Evolutionary conservation across 2,329 filamentous ascomycete species (phyloP).

Genomic region (Cladophialophora psammophila): DNA sequence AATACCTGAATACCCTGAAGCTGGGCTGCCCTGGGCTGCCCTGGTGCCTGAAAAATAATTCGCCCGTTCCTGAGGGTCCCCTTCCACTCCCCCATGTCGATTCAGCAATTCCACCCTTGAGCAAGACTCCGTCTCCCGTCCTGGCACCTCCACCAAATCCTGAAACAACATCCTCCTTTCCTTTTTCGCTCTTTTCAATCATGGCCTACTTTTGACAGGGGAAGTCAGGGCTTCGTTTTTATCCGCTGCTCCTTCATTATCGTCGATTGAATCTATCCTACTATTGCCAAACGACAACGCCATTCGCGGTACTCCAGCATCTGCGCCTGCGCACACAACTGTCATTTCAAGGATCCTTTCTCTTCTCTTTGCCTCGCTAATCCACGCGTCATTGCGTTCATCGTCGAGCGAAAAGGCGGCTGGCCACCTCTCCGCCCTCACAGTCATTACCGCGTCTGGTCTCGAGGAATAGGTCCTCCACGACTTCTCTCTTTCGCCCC

Average conservation of each 20-base stretch:
- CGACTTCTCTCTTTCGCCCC: not conserved
- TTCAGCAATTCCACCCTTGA: conserved; percentile 3
- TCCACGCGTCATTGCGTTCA: conserved; percentile 12
- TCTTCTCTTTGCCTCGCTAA: not conserved
- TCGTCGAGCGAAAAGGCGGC: not conserved
- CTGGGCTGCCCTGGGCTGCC: not conserved
- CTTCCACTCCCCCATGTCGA: conserved; percentile 1
- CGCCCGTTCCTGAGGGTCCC: conserved; percentile 14
- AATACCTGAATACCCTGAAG: not conserved
- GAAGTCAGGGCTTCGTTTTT: conserved; percentile 22
- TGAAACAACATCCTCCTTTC: conserved; percentile 26
- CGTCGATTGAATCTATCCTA: conserved; percentile 11
- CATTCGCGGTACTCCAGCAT: conserved; percentile 18
- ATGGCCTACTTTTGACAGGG: conserved; percentile 22
- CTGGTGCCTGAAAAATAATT: conserved; percentile 7
- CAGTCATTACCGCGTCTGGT: conserved; percentile 36
- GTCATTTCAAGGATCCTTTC: conserved; percentile 16
- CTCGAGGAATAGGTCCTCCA: conserved; percentile 8
- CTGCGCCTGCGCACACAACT: conserved; percentile 20
- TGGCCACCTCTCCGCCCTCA: conserved; percentile 18
- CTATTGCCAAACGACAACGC: conserved; percentile 14
- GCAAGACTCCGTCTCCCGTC: conserved; percentile 1
- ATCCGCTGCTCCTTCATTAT: conserved; percentile 15
- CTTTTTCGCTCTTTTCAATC: conserved; percentile 22
- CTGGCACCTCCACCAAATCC: conserved; percentile 9